Evolutionary conservation across 1,284 basidiomycete genomes (phyloP).

Genomic region (Mycosarcoma mackinlayi): DNA sequence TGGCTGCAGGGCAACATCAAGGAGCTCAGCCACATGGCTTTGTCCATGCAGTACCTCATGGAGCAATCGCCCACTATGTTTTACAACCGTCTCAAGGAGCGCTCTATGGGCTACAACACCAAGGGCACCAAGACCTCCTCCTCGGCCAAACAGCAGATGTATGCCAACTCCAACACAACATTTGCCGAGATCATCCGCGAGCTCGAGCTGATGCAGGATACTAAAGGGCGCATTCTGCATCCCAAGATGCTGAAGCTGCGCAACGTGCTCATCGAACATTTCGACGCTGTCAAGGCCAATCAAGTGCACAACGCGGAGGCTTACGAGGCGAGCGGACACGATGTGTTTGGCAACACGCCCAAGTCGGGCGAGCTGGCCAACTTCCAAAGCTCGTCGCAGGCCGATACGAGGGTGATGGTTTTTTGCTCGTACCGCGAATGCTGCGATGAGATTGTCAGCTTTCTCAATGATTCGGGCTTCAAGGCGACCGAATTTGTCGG

Average conservation of each 20-base stretch:
- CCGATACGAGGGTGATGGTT: conserved; percentile 87
- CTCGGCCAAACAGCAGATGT: conserved; percentile 44
- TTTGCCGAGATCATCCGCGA: conserved; percentile 77
- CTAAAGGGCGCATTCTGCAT: conserved; percentile 76
- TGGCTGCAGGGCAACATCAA: conserved; percentile 40
- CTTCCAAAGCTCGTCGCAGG: conserved; percentile 19
- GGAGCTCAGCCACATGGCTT: conserved; percentile 57
- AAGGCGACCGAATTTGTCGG: conserved; percentile 88
- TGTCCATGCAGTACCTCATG: conserved; percentile 71
- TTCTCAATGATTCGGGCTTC: conserved; percentile 71
- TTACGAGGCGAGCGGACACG: conserved; percentile 34
- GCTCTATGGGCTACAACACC: conserved; percentile 63
- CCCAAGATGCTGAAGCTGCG: conserved; percentile 89
- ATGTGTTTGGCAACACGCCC: conserved; percentile 63
- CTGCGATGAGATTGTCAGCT: conserved; percentile 86
- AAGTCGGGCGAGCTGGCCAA: conserved; percentile 25
- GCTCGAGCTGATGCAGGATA: conserved; percentile 72
- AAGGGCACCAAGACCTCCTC: conserved; percentile 67
- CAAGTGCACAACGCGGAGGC: conserved; percentile 78
- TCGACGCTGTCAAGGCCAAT: conserved; percentile 38
- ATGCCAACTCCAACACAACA: conserved; percentile 73
- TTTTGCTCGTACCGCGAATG: conserved; percentile 89
- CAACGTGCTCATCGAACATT: conserved; percentile 57
- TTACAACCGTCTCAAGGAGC: conserved; percentile 68
- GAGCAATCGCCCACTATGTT: conserved; percentile 75